Evolutionary conservation across 208 protist species (phyloP).

Genomic region (Crithidia thermophila): DNA sequence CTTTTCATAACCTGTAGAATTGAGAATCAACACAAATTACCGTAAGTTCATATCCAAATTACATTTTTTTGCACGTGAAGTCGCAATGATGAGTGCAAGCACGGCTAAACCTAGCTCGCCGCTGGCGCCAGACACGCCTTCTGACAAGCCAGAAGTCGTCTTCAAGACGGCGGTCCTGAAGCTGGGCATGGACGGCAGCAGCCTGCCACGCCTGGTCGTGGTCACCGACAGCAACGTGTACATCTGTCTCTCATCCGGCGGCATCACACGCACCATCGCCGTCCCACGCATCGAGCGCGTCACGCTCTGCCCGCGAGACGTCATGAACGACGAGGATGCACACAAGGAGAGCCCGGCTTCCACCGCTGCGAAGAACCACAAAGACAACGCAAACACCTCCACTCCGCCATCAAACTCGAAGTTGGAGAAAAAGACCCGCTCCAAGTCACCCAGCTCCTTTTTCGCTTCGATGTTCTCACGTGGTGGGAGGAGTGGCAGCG

Average conservation of each 20-base stretch:
- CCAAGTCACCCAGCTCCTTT: not conserved
- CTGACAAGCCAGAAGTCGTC: constrained; percentile 1
- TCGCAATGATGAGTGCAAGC: not conserved
- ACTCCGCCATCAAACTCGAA: not conserved
- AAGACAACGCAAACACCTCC: not conserved
- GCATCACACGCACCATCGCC: constrained; percentile 49
- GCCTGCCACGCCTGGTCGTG: constrained; percentile 38
- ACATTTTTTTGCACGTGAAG: too few relatives aligned
- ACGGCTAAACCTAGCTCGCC: not conserved
- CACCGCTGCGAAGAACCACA: not conserved
- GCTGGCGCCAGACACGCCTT: not conserved
- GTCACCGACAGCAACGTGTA: constrained; percentile 39
- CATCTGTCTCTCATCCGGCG: constrained; percentile 48
- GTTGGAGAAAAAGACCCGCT: not conserved
- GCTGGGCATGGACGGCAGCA: constrained; percentile 53
- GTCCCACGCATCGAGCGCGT: constrained; percentile 33
- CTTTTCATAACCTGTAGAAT: too few relatives aligned
- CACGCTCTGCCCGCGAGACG: constrained; percentile 29
- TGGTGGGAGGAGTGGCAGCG: not conserved
- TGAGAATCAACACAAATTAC: too few relatives aligned
- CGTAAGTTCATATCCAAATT: too few relatives aligned
- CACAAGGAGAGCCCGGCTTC: not conserved
- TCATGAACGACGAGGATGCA: constrained; percentile 6
- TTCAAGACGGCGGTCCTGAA: constrained; percentile 43
- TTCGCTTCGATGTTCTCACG: constrained; percentile 16